Conservation (phyloP, 208 protist species). For the Crithidia thermophila region DNA sequence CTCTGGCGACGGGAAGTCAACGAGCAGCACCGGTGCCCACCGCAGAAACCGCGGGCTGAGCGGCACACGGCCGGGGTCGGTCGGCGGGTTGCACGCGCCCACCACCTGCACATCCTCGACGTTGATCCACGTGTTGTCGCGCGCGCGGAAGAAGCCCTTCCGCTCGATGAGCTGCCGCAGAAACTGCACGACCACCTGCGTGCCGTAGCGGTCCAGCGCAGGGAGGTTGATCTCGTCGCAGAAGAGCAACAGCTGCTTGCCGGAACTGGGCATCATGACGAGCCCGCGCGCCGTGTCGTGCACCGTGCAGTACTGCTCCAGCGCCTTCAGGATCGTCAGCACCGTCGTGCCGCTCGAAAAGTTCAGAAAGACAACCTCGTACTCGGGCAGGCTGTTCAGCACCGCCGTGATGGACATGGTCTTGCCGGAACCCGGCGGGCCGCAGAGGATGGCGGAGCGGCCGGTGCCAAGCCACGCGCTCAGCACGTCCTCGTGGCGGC, state of each 20-base stretch:
- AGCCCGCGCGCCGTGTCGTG: constrained; percentile 90
- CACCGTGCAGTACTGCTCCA: constrained; percentile 98
- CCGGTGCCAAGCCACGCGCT: constrained; percentile 95
- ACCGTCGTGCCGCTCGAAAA: constrained; percentile 98
- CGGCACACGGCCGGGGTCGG: constrained; percentile 97
- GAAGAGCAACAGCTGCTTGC: constrained; percentile 98
- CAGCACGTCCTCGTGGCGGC: constrained; percentile 96
- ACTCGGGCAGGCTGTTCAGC: constrained; percentile 88
- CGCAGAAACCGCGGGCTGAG: constrained; percentile 97
- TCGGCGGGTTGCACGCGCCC: constrained; percentile 98
- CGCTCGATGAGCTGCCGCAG: constrained; percentile 98
- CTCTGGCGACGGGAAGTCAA: constrained; percentile 97
- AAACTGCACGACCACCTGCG: constrained; percentile 98
- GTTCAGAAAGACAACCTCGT: constrained; percentile 97
- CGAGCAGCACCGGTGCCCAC: constrained; percentile 97
- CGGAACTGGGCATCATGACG: constrained; percentile 88
- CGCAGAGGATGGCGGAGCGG: constrained; percentile 96
- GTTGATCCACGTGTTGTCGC: constrained; percentile 94
- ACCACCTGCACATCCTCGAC: constrained; percentile 97
- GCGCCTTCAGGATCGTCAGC: constrained; percentile 96
- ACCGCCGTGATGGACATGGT: constrained; percentile 97
- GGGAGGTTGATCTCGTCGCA: constrained; percentile 99
- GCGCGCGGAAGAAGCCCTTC: constrained; percentile 95
- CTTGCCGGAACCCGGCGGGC: constrained; percentile 98
- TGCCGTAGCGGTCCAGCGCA: constrained; percentile 97